Base-by-base conservation (phyloP, 352 stramenopile genomes). In the Phytophthora aleatoria region DNA sequence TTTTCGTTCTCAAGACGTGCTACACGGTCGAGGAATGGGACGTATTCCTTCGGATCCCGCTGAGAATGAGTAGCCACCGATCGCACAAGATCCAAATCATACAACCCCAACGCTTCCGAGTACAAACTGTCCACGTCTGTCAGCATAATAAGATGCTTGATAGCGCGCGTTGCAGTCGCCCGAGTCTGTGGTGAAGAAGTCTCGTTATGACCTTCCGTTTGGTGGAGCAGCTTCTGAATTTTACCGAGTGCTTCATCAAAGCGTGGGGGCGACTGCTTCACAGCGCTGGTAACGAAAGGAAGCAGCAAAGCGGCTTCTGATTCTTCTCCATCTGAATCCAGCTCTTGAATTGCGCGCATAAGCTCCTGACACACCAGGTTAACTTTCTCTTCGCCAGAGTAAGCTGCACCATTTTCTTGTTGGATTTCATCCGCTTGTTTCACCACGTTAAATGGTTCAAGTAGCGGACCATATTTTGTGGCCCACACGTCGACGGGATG, bases 131-230 rank as follows among this genome's bases (percentile, higher is more conserved):
- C 78, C n/a, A 87, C 82, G n/a, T 87, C 61, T 5, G 84, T 81
- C 20, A 94, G 69, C 50, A 94, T 74, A 20, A 89, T 84, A 12
- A 94, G 54, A 35, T 94, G 83, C 53, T 91, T 89, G n/a, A 92
- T 76, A 26, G 78, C 78, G 28, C 79, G 72, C 53, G 83, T 81
- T 50, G 79, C 78, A 13, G 66, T 47, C 4, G 55, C 13, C 2
- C 61, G 62, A 6, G 57, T 49, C 20, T 31, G 47, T 27, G 43
- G 27, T 8, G 26, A 35, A 24, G 13, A 39, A 2, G 15, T 42
- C 13, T 57, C 24, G 36, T 36, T 31, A 11, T 59, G 28, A 2
- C 11, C 13, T 28, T 69, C 26, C 16, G 20, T 62, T 12, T 12
- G 33, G 30, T 61, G 50, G 10, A 86, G 49, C 3, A 90, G 48